Evolutionary conservation across 768 basidiomycete species (phyloP).

Genomic region (Trametes maxima): DNA sequence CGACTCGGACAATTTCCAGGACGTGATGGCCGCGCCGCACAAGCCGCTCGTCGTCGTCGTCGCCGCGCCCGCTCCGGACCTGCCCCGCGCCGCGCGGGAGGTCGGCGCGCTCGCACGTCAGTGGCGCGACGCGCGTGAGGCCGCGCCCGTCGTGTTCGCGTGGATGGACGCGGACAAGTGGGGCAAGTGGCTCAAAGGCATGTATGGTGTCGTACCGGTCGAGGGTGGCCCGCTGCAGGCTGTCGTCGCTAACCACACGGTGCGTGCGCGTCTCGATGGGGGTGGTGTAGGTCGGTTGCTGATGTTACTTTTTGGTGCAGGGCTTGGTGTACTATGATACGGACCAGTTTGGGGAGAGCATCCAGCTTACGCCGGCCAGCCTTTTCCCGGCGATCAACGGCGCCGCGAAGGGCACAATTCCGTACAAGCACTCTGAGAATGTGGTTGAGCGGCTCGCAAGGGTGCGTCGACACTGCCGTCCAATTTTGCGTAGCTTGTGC

Average conservation of each 20-base stretch:
- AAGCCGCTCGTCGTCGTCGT: slow-evolving; percentile 80
- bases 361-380: slow-evolving; percentile 57
- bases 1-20: slow-evolving; percentile 76
- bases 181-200: slow-evolving; percentile 88
- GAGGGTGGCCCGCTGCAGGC: slow-evolving; percentile 38
- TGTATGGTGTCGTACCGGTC: slow-evolving; percentile 68
- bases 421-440: slow-evolving; percentile 69
- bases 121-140: slow-evolving; percentile 36
- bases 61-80: slow-evolving; percentile 42
- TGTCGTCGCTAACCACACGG: slow-evolving; percentile 82
- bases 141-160: slow-evolving; percentile 72
- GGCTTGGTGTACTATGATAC: slow-evolving; percentile 74
- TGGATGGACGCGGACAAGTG: slow-evolving; percentile 90
- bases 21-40: slow-evolving; percentile 81
- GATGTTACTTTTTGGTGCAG: slow-evolving; percentile 39
- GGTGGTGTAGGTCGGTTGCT: background rate
- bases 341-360: slow-evolving; percentile 55
- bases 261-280: slow-evolving; percentile 38
- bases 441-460: slow-evolving; percentile 64
- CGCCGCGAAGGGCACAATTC: slow-evolving; percentile 51
- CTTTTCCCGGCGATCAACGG: slow-evolving; percentile 75
- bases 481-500: background rate
- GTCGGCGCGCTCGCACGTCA: slow-evolving; percentile 61
- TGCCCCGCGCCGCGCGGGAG: slow-evolving; percentile 44
- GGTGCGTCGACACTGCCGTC: slow-evolving; percentile 44